Conservation (phyloP, 805 yeast species). For the Lachancea quebecensis region DNA sequence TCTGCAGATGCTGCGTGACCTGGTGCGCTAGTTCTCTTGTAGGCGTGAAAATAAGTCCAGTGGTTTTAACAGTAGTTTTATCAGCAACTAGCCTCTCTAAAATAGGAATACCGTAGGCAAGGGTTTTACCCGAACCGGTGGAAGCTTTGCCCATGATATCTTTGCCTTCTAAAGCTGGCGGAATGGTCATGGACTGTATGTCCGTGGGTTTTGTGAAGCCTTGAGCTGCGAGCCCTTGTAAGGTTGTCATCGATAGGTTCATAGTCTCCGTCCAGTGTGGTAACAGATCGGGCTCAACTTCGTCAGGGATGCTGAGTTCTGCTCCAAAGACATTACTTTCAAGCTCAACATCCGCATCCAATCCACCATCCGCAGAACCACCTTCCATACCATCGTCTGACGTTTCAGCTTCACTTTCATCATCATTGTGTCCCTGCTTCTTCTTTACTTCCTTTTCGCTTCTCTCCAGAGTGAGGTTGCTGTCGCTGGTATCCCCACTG, state of each 20-base stretch:
- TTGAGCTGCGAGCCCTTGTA: slow-evolving; percentile 53
- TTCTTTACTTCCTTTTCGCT: slow-evolving; percentile 20
- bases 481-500: slow-evolving; percentile 16
- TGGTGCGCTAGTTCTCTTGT: slow-evolving; percentile 96
- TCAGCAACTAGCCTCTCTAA: slow-evolving; percentile 48
- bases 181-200: slow-evolving; percentile 72
- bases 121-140: slow-evolving; percentile 95
- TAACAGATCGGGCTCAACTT: slow-evolving; percentile 38
- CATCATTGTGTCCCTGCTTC: slow-evolving; percentile 3
- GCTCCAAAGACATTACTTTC: slow-evolving; percentile 25
- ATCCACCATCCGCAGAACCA: slow-evolving; percentile 13
- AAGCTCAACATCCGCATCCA: slow-evolving; percentile 19
- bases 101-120: slow-evolving; percentile 92
- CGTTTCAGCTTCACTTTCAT: slow-evolving; percentile 16
- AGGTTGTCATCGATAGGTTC: slow-evolving; percentile 45
- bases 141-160: slow-evolving; percentile 95
- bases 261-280: slow-evolving; percentile 53
- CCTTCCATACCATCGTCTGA: slow-evolving; percentile 8
- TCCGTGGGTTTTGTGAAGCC: slow-evolving; percentile 71
- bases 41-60: slow-evolving; percentile 84
- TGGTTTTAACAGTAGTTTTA: slow-evolving; percentile 37
- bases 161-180: slow-evolving; percentile 60
- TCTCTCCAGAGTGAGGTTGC: slow-evolving; percentile 12
- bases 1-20: slow-evolving; percentile 71
- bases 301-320: slow-evolving; percentile 19